phyloP scores from a whole-genome alignment of 176 grass and related monocot species.

The Hsuehochloa calcarea region DNA sequence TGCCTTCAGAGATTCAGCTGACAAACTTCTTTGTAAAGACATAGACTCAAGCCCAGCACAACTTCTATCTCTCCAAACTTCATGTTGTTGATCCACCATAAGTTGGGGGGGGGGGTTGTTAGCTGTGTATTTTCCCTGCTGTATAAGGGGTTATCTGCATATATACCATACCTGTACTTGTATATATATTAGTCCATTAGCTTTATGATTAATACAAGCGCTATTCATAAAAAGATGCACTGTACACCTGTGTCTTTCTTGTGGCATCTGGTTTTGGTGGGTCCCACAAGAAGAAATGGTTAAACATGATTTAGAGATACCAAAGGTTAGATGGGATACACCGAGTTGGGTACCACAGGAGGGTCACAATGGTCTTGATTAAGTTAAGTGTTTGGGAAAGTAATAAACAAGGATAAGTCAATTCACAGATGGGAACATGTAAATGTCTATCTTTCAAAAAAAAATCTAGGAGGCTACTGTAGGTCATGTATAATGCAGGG shows the following conservation, averaged over 20 bases:
- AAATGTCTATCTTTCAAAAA: background rate
- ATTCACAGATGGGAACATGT: background rate
- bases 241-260: background rate
- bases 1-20: no score
- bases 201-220: no score
- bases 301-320: background rate
- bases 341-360: background rate
- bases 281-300: background rate
- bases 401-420: constrained; percentile 8
- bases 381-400: background rate
- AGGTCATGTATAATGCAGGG: background rate
- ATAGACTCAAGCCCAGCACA: no score
- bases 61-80: no score
- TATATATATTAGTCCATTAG: no score
- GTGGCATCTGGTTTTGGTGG: constrained; percentile 8
- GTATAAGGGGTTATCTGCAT: no score
- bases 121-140: no score
- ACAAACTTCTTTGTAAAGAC: no score
- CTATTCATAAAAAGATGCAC: no score
- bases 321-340: background rate
- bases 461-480: background rate
- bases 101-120: no score
- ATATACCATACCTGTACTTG: no score
- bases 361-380: background rate
- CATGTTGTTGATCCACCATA: no score